Base-by-base conservation (phyloP, 2,329 filamentous ascomycete genomes). In the Sporothrix euskadiensis region DNA sequence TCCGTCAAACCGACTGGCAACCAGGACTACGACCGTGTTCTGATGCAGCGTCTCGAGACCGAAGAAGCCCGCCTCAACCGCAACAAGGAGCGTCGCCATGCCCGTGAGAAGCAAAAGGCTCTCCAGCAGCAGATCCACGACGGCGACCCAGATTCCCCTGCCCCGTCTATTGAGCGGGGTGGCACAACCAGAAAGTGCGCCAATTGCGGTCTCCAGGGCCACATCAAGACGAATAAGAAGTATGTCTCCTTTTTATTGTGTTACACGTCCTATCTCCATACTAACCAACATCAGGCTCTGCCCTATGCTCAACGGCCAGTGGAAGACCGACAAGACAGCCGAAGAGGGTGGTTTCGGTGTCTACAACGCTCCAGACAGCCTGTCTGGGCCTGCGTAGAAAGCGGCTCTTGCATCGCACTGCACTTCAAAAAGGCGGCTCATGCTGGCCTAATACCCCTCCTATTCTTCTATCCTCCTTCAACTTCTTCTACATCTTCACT, bases 161-260 rank as follows among this genome's bases (percentile, higher is more conserved):
- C 86, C 74, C 80, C 82, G 39, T 79, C 82, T 39, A 79, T 82
- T 69, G 87, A 87, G 79, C 88, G 89, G 79, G 84, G 86, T 66
- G 90, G 91, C 75, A 97, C 93, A 73, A 91, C 91, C 47, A 88
- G 97, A 78, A 98, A 98, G 84, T 99, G 96, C 83, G 96, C 96
- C 77, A 98, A 98, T 82, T 99, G 96, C 83, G 96, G 96, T 69
- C 92, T 96, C 81, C 92, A 97, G 72, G 96, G 96, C 44, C 96
- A 99, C 80, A 99, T 99, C 86, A 98, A 98, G 83, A 98, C 95
- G 66, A 98, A 98, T 86, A 97, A 98, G 85, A 98, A 98, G 94
- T 76, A 16, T 0, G 73, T 57, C 68, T 74, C 77, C 79, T 76
- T 80, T 77, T 77, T 75, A 77, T 77, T 4, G 10, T 76, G 77